Evolutionary conservation across 352 stramenopile species (phyloP).

Genomic region (Globisporangium megalacanthum): DNA sequence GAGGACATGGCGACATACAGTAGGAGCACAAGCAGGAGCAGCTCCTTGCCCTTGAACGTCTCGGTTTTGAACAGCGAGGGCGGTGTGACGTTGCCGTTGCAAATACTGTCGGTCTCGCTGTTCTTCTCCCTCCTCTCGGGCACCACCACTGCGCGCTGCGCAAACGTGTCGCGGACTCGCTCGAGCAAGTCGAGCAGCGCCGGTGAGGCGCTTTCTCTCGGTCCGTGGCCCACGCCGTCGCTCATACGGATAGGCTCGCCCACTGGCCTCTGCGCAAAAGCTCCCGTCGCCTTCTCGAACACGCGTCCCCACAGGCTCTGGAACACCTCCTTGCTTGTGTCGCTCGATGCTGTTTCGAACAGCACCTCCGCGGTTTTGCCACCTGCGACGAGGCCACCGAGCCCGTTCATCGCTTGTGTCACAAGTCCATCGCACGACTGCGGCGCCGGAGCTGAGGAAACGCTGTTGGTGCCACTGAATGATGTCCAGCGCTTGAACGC

Average conservation of each 20-base stretch:
- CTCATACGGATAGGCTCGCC: not conserved
- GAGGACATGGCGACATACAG: slow-evolving; percentile 4
- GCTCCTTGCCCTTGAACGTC: not conserved
- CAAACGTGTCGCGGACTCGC: not conserved
- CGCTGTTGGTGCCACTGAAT: not conserved
- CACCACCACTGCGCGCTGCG: not conserved
- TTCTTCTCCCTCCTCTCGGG: not conserved
- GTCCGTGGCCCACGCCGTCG: not conserved
- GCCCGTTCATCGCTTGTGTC: not conserved
- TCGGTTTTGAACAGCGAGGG: not conserved
- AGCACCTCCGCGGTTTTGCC: slow-evolving; percentile 2
- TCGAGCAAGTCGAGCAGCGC: not conserved
- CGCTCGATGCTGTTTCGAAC: not conserved
- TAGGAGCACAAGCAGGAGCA: slow-evolving; percentile 1
- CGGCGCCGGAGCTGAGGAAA: not conserved
- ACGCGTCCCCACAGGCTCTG: slow-evolving; percentile 1
- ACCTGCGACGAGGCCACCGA: slow-evolving; percentile 2
- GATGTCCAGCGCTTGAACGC: slow-evolving; percentile 7
- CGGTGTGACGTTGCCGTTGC: too few species aligned
- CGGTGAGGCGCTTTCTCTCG: not conserved
- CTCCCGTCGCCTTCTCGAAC: not conserved
- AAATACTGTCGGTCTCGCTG: not conserved
- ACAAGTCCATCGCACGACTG: not conserved
- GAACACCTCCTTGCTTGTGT: not conserved
- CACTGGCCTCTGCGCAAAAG: not conserved